A percentile compares a stretch with the other conserved stretches of the same genome.
Conservation (phyloP, 768 basidiomycete species). For the Floccularia luteovirens region DNA sequence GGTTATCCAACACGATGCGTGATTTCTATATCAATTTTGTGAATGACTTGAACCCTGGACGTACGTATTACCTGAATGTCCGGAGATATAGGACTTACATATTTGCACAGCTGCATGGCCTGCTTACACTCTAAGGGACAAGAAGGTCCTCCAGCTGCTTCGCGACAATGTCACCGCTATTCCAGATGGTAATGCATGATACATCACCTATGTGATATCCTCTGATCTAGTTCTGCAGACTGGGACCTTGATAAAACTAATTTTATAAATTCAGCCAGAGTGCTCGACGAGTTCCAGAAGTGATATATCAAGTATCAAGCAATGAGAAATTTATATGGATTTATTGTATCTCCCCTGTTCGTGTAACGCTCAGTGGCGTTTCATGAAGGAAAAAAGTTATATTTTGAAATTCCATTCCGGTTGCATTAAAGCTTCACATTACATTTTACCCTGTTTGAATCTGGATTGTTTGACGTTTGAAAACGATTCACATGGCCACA, state of each 20-base stretch:
- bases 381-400: too few relatives aligned
- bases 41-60: conserved; percentile 45
- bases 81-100: too few relatives aligned
- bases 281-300: conserved; percentile 40
- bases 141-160: conserved; percentile 39
- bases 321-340: too few relatives aligned
- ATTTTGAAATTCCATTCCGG: too few relatives aligned
- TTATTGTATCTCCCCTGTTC: too few relatives aligned
- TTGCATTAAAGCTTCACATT: too few relatives aligned
- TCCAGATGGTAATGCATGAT: conserved; percentile 33
- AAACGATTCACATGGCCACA: too few relatives aligned
- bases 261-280: conserved; percentile 31
- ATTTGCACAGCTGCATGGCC: conserved; percentile 35
- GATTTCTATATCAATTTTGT: conserved; percentile 54
- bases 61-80: too few relatives aligned
- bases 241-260: conserved; percentile 30
- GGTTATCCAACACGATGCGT: conserved; percentile 38
- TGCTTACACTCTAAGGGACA: conserved; percentile 23
- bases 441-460: too few relatives aligned
- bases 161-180: conserved; percentile 47
- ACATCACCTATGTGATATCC: background rate
- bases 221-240: conserved; percentile 19
- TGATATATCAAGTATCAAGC: conserved; percentile 10
- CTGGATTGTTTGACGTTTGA: too few relatives aligned
- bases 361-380: too few relatives aligned